Conservation (phyloP, 2,329 filamentous ascomycete genomes). For the Trichoderma simmonsii region DNA sequence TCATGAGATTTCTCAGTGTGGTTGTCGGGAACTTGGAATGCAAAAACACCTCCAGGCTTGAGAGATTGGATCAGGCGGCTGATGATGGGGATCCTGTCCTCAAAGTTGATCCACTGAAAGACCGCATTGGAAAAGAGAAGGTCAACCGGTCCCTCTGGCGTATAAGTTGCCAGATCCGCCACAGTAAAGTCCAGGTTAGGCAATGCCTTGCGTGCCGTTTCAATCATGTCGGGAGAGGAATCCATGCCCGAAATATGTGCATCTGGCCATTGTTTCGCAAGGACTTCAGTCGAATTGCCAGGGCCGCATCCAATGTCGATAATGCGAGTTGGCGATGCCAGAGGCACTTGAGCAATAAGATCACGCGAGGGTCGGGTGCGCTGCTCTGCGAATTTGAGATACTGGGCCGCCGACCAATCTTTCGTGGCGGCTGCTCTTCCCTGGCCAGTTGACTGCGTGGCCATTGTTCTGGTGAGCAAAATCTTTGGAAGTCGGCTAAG, state of each 20-base stretch:
- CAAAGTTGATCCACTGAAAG: constrained; percentile 53
- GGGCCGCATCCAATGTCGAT: constrained; percentile 61
- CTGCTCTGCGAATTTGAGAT: constrained; percentile 53
- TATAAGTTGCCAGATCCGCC: constrained; percentile 45
- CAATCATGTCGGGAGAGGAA: constrained; percentile 54
- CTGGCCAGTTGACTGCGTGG: neutral
- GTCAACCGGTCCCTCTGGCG: constrained; percentile 32
- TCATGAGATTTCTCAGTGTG: constrained; percentile 46
- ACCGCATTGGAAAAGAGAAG: constrained; percentile 57
- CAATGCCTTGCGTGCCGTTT: constrained; percentile 40
- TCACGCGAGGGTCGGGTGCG: constrained; percentile 53
- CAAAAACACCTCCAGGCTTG: constrained; percentile 46
- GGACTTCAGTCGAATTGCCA: constrained; percentile 53
- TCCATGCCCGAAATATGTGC: constrained; percentile 52
- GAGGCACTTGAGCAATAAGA: constrained; percentile 46
- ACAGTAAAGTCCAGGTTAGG: constrained; percentile 44
- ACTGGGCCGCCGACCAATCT: constrained; percentile 54
- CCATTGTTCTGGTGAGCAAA: constrained; percentile 6
- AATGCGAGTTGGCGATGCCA: constrained; percentile 41
- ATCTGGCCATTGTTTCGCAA: constrained; percentile 45
- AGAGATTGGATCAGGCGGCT: constrained; percentile 41
- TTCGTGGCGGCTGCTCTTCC: constrained; percentile 19
- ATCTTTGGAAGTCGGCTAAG: neutral
- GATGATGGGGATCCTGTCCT: constrained; percentile 44
- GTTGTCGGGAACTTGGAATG: constrained; percentile 52